Evolutionary conservation across 129 eudicot genomes (phyloP), one percentile per base, ranked within the genome.

Genomic region (Centrapalus pauciflorus): DNA sequence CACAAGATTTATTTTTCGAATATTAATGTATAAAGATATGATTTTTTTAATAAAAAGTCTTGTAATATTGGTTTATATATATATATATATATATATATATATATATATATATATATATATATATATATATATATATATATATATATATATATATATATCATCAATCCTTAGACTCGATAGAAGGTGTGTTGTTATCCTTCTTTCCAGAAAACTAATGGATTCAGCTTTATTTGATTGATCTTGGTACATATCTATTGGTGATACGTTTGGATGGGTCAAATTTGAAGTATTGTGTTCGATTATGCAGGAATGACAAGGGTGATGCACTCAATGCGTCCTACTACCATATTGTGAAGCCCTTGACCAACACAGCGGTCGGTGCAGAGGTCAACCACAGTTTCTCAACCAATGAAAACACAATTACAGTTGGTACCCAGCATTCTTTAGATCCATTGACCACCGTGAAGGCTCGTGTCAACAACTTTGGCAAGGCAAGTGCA

Each of bases 361-460:
- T 88, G 83, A 87, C 88, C 76, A 83, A 67, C 67, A 84, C 95
- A 17, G 87, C 87, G 48, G 96, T 91, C 7, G 98, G 96, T 48
- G 98, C 90, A 1, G 98, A 91, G 80, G 85, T 87, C 64, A 78
- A 82, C 38, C 95, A 91, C 73, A 85, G 88, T 80, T 91, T 87
- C 80, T 87, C 96, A 11, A 88, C 81, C 60, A 85, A 88, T 33
- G 85, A 88, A 76, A 91, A 88, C 76, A 92, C 90, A 66, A 80
- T 92, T 66, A 73, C 89, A 6, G 66, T 83, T 24, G 98, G 98
- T 20, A 78, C 90, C 23, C 95, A 87, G 73, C 96, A 88, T 34
- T 32, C 79, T 0, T 61, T 85, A 74, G 98, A 92, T 57, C 96
- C 89, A 40, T 74, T 88, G 76, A 92, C 96, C 55, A 68, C 74